Conservation (phyloP, 2,329 filamentous ascomycete species). For the Talaromyces atroroseus region DNA sequence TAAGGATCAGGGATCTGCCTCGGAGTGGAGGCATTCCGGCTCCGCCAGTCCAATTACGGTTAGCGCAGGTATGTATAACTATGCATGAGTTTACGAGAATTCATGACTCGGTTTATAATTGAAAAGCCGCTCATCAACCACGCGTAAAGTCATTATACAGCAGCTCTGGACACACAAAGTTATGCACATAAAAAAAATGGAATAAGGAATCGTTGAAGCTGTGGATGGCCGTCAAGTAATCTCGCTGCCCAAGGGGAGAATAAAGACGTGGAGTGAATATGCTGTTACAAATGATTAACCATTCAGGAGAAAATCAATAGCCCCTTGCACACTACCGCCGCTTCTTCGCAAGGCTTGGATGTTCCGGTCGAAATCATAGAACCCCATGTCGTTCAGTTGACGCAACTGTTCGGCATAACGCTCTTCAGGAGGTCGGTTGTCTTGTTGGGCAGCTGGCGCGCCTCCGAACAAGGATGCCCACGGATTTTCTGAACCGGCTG, state of each 20-base stretch:
- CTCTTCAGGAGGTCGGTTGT: constrained; percentile 89
- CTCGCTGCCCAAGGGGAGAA: not conserved
- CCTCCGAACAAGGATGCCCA: constrained; percentile 47
- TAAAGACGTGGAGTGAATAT: not conserved
- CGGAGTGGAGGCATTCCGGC: too few relatives aligned
- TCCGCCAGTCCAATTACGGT: not conserved
- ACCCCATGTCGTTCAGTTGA: constrained; percentile 98
- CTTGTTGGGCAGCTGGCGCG: constrained; percentile 54
- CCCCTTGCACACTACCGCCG: constrained; percentile 91
- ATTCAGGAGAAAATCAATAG: constrained; percentile 37
- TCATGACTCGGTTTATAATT: too few relatives aligned
- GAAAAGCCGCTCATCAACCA: too few relatives aligned
- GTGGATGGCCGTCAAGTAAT: not conserved
- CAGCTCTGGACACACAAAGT: not conserved
- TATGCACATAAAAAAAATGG: constrained; percentile 1
- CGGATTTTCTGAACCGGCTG: constrained; percentile 31
- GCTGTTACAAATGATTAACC: constrained; percentile 16
- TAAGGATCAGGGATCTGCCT: not conserved
- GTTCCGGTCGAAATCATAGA: constrained; percentile 93
- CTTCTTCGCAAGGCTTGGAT: constrained; percentile 79
- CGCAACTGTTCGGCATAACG: constrained; percentile 83
- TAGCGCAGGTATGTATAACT: not conserved
- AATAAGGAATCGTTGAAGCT: constrained; percentile 1
- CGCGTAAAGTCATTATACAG: constrained; percentile 1
- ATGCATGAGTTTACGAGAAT: too few relatives aligned